Percentiles rank a stretch among this genome's conserved stretches.
These are phyloP conservation scores for Vitis labrusca DNA, from an alignment of 164 flowering plant species.

Conservation along the genomic window DNA sequence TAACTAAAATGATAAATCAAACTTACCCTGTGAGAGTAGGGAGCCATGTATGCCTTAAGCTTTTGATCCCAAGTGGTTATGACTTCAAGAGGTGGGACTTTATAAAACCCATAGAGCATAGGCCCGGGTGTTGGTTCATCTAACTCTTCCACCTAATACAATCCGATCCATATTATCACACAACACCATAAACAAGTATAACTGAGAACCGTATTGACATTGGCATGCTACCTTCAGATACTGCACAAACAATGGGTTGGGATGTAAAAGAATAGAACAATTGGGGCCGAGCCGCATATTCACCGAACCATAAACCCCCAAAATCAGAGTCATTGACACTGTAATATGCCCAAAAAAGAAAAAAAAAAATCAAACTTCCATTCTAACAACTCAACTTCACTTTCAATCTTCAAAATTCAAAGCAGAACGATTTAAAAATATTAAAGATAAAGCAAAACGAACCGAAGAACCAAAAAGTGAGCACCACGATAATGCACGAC, in stretches of 20 bases:
- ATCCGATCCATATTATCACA: constrained; percentile 1
- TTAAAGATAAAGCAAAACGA: not conserved
- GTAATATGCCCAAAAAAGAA: constrained; percentile 4
- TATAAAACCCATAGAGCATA: constrained; percentile 44
- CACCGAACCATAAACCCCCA: constrained; percentile 52
- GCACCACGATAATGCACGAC: constrained; percentile 42
- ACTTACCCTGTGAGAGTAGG: constrained; percentile 48
- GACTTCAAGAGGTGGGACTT: constrained; percentile 49
- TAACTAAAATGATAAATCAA: not conserved
- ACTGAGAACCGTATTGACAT: not conserved
- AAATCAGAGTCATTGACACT: constrained; percentile 54
- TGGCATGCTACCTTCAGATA: constrained; percentile 37
- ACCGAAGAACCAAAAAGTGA: constrained; percentile 59
- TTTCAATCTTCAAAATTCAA: not conserved
- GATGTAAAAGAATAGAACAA: constrained; percentile 39
- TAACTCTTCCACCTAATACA: constrained; percentile 38
- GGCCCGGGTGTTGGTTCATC: constrained; percentile 25
- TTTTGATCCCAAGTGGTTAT: constrained; percentile 33
- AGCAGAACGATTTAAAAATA: not conserved
- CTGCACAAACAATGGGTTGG: constrained; percentile 50
- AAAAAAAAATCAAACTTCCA: not conserved
- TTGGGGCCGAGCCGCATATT: constrained; percentile 49
- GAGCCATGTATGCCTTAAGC: constrained; percentile 21
- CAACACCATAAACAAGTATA: not conserved
- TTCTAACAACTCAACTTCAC: not conserved